Percentiles rank a stretch among this genome's conserved stretches.
Evolutionary conservation across 2,329 filamentous ascomycete species (phyloP).

Genomic region (Scorias spongiosa): DNA sequence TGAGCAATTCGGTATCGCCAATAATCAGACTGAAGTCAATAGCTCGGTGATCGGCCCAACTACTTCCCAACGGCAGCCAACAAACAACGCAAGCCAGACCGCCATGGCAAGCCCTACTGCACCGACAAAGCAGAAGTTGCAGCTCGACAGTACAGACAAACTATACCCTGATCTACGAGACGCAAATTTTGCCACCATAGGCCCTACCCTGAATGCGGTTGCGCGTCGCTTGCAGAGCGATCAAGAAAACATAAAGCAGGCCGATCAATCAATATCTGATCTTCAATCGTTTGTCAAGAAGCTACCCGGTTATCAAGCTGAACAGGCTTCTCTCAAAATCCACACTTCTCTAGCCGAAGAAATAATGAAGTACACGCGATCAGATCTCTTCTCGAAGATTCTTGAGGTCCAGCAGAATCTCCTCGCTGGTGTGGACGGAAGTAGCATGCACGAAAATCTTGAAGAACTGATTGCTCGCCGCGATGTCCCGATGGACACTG

Average conservation of each 20-base stretch:
- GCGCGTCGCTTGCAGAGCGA: constrained; percentile 74
- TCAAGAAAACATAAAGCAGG: constrained; percentile 68
- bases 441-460: constrained; percentile 75
- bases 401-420: constrained; percentile 94
- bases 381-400: constrained; percentile 73
- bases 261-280: constrained; percentile 75
- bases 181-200: constrained; percentile 90
- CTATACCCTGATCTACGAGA: constrained; percentile 79
- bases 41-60: constrained; percentile 72
- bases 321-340: constrained; percentile 81
- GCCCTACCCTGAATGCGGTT: constrained; percentile 74
- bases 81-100: constrained; percentile 19
- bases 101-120: constrained; percentile 40
- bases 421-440: constrained; percentile 76
- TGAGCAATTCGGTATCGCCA: constrained; percentile 78
- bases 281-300: constrained; percentile 92
- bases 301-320: constrained; percentile 78
- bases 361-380: constrained; percentile 81
- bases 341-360: constrained; percentile 89
- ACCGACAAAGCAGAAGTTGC: constrained; percentile 60
- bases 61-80: constrained; percentile 34
- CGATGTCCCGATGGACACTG: constrained; percentile 62
- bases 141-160: constrained; percentile 76
- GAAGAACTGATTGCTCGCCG: constrained; percentile 80
- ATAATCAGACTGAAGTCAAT: constrained; percentile 88